phyloP scores from a whole-genome alignment of 106 monocot species.

The Narthecium ossifragum region DNA sequence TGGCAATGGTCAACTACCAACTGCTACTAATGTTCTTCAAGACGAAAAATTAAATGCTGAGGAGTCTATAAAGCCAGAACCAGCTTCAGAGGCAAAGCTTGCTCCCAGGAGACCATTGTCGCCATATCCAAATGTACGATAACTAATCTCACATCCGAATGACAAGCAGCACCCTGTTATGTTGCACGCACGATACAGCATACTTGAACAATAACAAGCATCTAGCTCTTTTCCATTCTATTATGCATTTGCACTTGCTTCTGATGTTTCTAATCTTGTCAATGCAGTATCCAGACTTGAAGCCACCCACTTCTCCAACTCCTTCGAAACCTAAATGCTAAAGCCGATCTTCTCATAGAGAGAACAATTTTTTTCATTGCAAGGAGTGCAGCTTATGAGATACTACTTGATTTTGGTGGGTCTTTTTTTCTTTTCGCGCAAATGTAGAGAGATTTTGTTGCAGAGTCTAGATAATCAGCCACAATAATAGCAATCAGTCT shows the following conservation, averaged over 20 bases:
- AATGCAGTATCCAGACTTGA: slow-evolving; percentile 36
- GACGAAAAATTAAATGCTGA: slow-evolving; percentile 5
- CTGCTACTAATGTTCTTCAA: slow-evolving; percentile 10
- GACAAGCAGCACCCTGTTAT: too few relatives aligned
- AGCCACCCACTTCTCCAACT: slow-evolving; percentile 40
- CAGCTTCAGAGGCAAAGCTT: slow-evolving; percentile 6
- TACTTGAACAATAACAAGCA: too few relatives aligned
- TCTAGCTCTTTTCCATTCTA: too few relatives aligned
- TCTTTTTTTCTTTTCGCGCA: too few relatives aligned
- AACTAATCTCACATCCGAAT: slow-evolving; percentile 1
- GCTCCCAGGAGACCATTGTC: slow-evolving; percentile 16
- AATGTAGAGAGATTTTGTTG: too few relatives aligned
- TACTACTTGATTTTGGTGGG: too few relatives aligned
- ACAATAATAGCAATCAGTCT: too few relatives aligned
- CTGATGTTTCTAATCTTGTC: not conserved
- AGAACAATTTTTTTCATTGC: too few relatives aligned
- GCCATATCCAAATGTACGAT: slow-evolving; percentile 42
- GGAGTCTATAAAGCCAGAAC: slow-evolving; percentile 14
- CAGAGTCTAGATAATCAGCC: too few relatives aligned
- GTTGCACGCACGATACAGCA: too few relatives aligned
- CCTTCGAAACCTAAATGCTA: slow-evolving; percentile 19
- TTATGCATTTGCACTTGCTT: too few relatives aligned
- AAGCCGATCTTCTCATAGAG: not conserved
- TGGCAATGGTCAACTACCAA: slow-evolving; percentile 11
- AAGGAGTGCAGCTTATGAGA: too few relatives aligned